phyloP scores from a whole-genome alignment of 306 rosid species.

The Dryas alaskensis region DNA sequence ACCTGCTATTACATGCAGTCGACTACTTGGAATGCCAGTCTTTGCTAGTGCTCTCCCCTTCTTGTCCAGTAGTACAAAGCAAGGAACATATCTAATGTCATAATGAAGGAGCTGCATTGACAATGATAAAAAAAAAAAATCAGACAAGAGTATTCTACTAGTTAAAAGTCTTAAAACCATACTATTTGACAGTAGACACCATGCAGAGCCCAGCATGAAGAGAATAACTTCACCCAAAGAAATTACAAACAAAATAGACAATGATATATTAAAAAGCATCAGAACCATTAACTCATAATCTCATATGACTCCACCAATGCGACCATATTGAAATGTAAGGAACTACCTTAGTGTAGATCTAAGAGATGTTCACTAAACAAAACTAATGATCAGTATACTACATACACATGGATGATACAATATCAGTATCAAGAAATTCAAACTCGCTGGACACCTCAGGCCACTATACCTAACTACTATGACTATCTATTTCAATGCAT shows the following conservation, averaged over 20 bases:
- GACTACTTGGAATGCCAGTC: conserved; percentile 74
- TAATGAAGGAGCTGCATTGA: conserved; percentile 76
- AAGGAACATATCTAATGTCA: conserved; percentile 80
- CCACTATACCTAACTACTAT: background rate
- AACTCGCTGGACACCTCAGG: background rate
- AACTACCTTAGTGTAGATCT: background rate
- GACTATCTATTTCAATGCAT: too few species aligned
- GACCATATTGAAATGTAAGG: background rate
- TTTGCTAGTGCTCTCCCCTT: conserved; percentile 82
- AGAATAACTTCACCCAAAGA: background rate
- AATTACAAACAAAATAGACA: background rate
- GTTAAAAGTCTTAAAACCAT: background rate
- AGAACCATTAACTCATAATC: background rate
- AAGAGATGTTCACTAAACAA: background rate
- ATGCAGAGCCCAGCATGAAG: background rate
- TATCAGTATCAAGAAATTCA: background rate
- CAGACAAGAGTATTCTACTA: conserved; percentile 4
- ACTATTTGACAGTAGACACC: too few species aligned
- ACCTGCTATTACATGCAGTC: conserved; percentile 80
- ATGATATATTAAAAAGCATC: background rate
- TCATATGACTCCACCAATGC: background rate
- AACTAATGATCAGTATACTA: background rate
- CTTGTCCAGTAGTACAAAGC: conserved; percentile 82
- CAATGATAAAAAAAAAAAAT: conserved; percentile 11
- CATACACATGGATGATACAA: background rate